These are phyloP conservation scores for Alternaria conjuncta DNA, from an alignment of 2,329 filamentous ascomycete genomes.

Conservation along the genomic window DNA sequence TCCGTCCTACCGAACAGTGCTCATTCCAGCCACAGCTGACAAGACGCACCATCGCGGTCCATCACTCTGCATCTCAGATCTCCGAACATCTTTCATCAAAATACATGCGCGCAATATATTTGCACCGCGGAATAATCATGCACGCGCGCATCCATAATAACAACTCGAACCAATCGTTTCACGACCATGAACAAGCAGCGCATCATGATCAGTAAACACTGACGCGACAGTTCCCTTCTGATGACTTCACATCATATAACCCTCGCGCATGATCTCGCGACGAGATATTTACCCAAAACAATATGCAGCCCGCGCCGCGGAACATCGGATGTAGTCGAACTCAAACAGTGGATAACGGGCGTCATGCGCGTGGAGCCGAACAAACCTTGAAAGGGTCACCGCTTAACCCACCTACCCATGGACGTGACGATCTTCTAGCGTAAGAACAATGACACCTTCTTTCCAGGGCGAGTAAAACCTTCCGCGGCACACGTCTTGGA, in stretches of 20 bases:
- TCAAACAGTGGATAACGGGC: background rate
- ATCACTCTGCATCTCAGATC: background rate
- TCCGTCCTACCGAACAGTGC: too few species aligned
- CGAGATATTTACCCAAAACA: background rate
- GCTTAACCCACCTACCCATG: background rate
- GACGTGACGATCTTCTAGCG: background rate
- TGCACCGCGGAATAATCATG: background rate
- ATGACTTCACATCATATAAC: background rate
- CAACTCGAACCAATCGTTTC: background rate
- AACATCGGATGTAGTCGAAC: background rate
- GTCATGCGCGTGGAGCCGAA: background rate
- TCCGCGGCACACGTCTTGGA: background rate
- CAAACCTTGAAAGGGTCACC: background rate
- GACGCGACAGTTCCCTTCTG: background rate
- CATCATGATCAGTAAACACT: slow-evolving; percentile 13
- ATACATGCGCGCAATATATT: background rate
- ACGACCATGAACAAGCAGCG: background rate
- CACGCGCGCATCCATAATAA: background rate
- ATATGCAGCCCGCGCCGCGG: background rate
- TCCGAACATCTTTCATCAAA: background rate
- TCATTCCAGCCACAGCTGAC: background rate
- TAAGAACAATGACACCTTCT: background rate
- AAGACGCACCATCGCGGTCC: too few species aligned
- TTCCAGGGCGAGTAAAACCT: background rate
- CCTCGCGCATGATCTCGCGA: background rate